phyloP scores from a whole-genome alignment of 2,329 filamentous ascomycete species.

The Chalaropsis ovoidea region DNA sequence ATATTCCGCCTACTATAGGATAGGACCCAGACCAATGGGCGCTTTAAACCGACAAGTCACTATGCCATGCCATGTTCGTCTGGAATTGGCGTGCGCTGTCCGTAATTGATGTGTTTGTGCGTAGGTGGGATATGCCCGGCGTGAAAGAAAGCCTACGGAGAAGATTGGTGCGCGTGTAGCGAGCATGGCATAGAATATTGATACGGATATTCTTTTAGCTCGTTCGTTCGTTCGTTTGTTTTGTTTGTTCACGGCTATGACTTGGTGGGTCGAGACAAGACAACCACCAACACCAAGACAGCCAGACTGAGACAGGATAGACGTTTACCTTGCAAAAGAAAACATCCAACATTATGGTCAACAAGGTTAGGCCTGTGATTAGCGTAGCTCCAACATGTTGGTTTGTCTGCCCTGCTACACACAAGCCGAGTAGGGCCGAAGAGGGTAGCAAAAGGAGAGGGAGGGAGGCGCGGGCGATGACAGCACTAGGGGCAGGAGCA shows the following conservation, averaged over 20 bases:
- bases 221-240: not conserved
- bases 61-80: not conserved
- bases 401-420: not conserved
- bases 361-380: not conserved
- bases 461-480: not conserved
- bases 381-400: not conserved
- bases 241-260: not conserved
- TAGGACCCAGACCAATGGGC: not conserved
- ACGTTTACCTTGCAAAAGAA: not conserved
- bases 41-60: not conserved
- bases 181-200: not conserved
- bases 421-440: conserved; percentile 4
- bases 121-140: not conserved
- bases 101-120: not conserved
- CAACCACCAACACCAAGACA: conserved; percentile 3
- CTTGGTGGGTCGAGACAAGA: not conserved
- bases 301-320: not conserved
- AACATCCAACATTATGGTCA: not conserved
- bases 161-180: not conserved
- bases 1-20: not conserved
- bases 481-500: not conserved
- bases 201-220: not conserved
- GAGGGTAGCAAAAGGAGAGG: not conserved
- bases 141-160: not conserved
- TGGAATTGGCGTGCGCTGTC: not conserved